Evolutionary conservation across 805 yeast genomes (phyloP), one percentile per base, ranked within the genome.

Genomic region (Yarrowia sp.): DNA sequence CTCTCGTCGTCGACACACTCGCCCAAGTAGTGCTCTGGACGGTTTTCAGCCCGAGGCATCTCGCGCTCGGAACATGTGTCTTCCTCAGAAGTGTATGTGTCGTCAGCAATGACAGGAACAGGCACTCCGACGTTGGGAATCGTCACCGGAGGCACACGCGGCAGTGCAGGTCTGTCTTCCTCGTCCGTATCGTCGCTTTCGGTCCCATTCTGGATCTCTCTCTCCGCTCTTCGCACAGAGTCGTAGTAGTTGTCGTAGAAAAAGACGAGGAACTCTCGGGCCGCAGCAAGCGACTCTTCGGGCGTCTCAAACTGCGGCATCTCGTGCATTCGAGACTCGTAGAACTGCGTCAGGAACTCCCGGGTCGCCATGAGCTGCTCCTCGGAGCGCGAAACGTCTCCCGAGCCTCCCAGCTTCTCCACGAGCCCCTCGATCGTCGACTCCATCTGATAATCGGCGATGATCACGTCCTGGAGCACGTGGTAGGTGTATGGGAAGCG

Each of bases 401-500:
- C 38, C 9, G 55, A 31, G 12, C 55, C 55, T 19, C 41, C 41
- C 22, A 51, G 18, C 24, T 51, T 24, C 22, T 51, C 58, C n/a
- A 51, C 31, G 1, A 51, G 58, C 6, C 58, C 58, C n/a, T 35
- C 42, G 5, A 51, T 51, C 16, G 58, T 51, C 32, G 42, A 33
- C 19, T 51, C 58, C 58, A 51, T 51, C 32, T 51, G 58, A 32
- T 51, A 51, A 5, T 51, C 58, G 16, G 58, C 58, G 12, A 51
- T 51, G 4, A 51, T 51, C 14, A 51, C 58, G 24, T 51, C 58
- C 22, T 51, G 58, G 3, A 51, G 42, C 22, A 51, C 42, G 32
- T 51, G 31, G 9, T 51, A 51, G 3, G 58, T 51, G 42, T 51
- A 51, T 10, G 58, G 58, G 13, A 33, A 51, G 12, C 42, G 29